Conservation (phyloP, 257 asterid species). For the Asclepias syriaca region DNA sequence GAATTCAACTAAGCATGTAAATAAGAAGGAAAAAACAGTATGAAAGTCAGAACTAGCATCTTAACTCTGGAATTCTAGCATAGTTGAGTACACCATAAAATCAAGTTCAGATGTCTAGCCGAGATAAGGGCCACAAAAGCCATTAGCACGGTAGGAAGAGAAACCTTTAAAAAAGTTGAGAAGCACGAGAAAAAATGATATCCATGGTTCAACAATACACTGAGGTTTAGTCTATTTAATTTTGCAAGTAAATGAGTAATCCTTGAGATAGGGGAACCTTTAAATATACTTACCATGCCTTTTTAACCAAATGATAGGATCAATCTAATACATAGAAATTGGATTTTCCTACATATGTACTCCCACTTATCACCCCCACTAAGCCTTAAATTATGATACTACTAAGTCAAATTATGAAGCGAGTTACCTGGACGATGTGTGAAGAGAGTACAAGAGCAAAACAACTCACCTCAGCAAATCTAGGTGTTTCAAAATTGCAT, state of each 20-base stretch:
- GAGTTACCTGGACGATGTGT: not conserved
- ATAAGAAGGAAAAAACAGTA: not conserved
- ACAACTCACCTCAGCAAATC: slow-evolving; percentile 49
- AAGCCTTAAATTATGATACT: not conserved
- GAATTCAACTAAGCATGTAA: not conserved
- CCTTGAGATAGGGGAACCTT: no score
- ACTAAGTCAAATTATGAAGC: not conserved
- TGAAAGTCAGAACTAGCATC: not conserved
- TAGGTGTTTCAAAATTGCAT: slow-evolving; percentile 69
- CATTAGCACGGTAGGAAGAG: not conserved
- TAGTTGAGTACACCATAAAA: not conserved
- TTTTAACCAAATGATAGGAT: not conserved
- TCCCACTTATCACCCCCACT: not conserved
- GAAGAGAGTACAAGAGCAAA: not conserved
- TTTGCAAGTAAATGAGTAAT: no score
- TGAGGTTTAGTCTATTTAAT: no score
- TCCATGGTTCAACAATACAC: not conserved
- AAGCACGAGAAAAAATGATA: not conserved
- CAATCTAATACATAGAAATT: not conserved
- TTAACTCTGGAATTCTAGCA: not conserved
- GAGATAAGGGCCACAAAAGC: not conserved
- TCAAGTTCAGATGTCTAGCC: not conserved
- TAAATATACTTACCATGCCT: no score
- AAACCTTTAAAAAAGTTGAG: not conserved
- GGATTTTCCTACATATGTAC: not conserved